Conservation (phyloP, 106 monocot genomes). For the Hemerocallis citrina region DNA sequence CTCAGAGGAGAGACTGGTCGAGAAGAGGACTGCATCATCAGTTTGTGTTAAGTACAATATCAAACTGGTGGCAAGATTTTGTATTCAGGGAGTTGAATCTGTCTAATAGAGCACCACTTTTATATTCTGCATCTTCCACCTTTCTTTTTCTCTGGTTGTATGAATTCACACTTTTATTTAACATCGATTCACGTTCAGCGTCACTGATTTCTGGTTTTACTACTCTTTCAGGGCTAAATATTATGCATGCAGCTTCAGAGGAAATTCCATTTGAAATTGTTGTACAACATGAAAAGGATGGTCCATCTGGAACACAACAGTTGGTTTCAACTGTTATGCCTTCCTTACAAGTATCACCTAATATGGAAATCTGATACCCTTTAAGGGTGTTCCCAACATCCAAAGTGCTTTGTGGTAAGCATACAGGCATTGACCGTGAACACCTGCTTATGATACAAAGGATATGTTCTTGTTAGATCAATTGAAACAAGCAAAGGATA, state of each 20-base stretch:
- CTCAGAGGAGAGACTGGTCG: too few species aligned
- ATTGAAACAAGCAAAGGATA: background rate
- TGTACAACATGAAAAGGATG: slow-evolving; percentile 16
- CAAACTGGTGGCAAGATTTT: slow-evolving; percentile 13
- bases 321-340: background rate
- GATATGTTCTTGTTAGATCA: background rate
- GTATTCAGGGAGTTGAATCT: slow-evolving; percentile 10
- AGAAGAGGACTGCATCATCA: too few species aligned
- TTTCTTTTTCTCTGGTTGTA: slow-evolving; percentile 59
- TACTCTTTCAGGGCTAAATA: slow-evolving; percentile 37
- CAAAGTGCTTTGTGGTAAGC: slow-evolving; percentile 12
- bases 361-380: background rate
- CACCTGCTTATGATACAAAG: slow-evolving; percentile 24
- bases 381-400: slow-evolving; percentile 4
- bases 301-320: background rate
- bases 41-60: too few species aligned
- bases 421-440: slow-evolving; percentile 3
- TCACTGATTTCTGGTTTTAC: background rate
- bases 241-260: slow-evolving; percentile 11
- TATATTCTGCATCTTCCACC: slow-evolving; percentile 11
- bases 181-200: slow-evolving; percentile 37
- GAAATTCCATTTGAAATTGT: slow-evolving; percentile 28
- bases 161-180: slow-evolving; percentile 61
- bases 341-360: background rate
- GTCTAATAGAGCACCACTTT: slow-evolving; percentile 14